Percentiles rank a stretch among this genome's conserved stretches.
Evolutionary conservation across 139 green algal genomes (phyloP).

Genomic region (Chara braunii): DNA sequence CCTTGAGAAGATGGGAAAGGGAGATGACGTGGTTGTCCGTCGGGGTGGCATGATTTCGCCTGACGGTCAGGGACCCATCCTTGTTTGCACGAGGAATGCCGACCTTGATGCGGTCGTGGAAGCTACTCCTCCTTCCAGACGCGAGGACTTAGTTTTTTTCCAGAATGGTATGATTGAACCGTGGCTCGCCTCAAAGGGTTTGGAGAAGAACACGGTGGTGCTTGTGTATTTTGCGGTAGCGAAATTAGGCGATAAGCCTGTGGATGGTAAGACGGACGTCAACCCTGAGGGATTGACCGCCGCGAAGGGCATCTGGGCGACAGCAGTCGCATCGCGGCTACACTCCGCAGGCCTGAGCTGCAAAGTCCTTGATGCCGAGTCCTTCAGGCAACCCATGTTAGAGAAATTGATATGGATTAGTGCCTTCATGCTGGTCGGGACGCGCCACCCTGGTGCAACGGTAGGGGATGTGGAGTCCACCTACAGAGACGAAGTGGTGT

Average conservation of each 20-base stretch:
- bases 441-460: slow-evolving; percentile 56
- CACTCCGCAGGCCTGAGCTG: slow-evolving; percentile 70
- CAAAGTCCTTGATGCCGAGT: no score
- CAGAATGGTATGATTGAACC: slow-evolving; percentile 98
- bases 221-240: slow-evolving; percentile 97
- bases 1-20: slow-evolving; percentile 23
- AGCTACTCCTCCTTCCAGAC: slow-evolving; percentile 14
- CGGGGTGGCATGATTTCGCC: slow-evolving; percentile 33
- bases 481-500: slow-evolving; percentile 56
- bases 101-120: slow-evolving; percentile 37
- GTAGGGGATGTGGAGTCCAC: slow-evolving; percentile 79
- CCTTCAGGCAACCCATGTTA: slow-evolving; percentile 89
- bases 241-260: slow-evolving; percentile 79
- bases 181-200: slow-evolving; percentile 45
- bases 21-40: slow-evolving; percentile 16
- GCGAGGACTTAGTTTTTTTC: slow-evolving; percentile 92
- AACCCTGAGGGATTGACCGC: slow-evolving; percentile 94
- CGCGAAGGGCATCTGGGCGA: slow-evolving; percentile 74
- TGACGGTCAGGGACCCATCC: slow-evolving; percentile 28
- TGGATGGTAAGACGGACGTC: slow-evolving; percentile 84
- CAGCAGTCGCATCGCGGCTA: slow-evolving; percentile 68
- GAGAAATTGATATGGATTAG: slow-evolving; percentile 99
- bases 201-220: slow-evolving; percentile 77
- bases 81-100: slow-evolving; percentile 45
- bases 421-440: slow-evolving; percentile 90